Conservation (phyloP, 1,284 basidiomycete species). For the Sporisorium sorghi region DNA sequence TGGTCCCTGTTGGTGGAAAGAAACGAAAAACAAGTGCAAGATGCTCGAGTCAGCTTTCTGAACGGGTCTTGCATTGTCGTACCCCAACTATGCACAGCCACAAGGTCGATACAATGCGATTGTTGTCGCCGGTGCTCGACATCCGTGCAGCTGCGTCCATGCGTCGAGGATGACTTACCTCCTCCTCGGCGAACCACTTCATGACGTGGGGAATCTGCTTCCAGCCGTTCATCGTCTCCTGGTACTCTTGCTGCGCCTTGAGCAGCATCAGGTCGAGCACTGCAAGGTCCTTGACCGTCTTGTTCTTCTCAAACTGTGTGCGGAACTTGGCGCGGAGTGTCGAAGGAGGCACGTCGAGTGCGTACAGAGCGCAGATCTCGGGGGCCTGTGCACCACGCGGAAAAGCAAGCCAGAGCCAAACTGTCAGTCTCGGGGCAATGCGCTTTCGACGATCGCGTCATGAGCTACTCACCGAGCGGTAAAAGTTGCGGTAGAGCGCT, state of each 20-base stretch:
- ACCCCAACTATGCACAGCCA: not conserved
- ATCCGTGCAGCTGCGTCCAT: not conserved
- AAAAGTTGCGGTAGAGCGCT: conserved; percentile 90
- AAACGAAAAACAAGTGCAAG: conserved; percentile 7
- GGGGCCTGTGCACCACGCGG: conserved; percentile 79
- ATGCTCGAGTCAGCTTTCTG: conserved; percentile 13
- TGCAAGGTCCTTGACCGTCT: conserved; percentile 82
- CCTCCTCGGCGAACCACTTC: conserved; percentile 71
- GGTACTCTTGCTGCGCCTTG: conserved; percentile 89
- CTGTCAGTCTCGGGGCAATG: conserved; percentile 1
- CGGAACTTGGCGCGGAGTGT: conserved; percentile 85
- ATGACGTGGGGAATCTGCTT: conserved; percentile 76
- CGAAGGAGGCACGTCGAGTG: conserved; percentile 84
- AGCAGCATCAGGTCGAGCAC: conserved; percentile 88
- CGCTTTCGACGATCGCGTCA: not conserved
- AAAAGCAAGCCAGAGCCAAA: not conserved
- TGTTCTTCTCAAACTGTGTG: conserved; percentile 87
- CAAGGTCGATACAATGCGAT: not conserved
- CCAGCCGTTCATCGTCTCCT: conserved; percentile 93
- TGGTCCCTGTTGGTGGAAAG: conserved; percentile 56
- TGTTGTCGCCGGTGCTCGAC: not conserved
- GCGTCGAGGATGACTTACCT: conserved; percentile 70
- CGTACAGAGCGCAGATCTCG: conserved; percentile 86
- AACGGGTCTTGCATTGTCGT: not conserved
- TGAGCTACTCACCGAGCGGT: conserved; percentile 78